These are phyloP conservation scores for Cinnamomum micranthum DNA, from an alignment of 164 flowering plant genomes.

Conservation along the genomic window DNA sequence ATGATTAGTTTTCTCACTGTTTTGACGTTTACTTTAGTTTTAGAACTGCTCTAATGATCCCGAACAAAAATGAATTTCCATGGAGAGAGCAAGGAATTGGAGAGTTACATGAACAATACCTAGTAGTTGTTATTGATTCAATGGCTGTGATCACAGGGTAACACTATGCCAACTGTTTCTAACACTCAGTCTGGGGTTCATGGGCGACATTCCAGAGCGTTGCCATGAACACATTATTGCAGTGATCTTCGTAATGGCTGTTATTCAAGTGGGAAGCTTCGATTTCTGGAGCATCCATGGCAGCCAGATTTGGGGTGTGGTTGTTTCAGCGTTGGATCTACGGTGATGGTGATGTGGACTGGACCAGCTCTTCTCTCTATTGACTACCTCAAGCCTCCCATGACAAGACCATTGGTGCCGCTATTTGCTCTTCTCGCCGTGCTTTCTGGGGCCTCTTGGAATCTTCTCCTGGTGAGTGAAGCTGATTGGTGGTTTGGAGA, in stretches of 20 bases:
- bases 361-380: conserved; percentile 8
- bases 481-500: no score
- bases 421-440: conserved; percentile 12
- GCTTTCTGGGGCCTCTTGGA: conserved; percentile 12
- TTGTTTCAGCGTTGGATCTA: conserved; percentile 13
- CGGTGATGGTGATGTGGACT: conserved; percentile 17
- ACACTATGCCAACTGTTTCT: conserved; percentile 11
- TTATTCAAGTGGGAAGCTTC: conserved; percentile 15
- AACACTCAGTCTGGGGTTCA: conserved; percentile 11
- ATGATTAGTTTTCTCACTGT: no score
- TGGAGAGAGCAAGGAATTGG: not conserved
- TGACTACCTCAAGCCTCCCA: not conserved
- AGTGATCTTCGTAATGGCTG: conserved; percentile 15
- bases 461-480: conserved; percentile 16
- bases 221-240: conserved; percentile 12
- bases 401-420: conserved; percentile 4
- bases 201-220: conserved; percentile 18
- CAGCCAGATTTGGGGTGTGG: conserved; percentile 22
- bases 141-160: conserved; percentile 5
- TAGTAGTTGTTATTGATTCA: not conserved
- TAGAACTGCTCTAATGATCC: no score
- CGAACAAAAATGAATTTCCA: no score
- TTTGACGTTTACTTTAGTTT: not conserved
- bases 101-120: not conserved
- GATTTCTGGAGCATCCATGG: conserved; percentile 12